Percentiles rank a stretch among this genome's conserved stretches.
phyloP scores from a whole-genome alignment of 192 early-diverging fungal species.

The Fimicolochytrium jonesii region DNA sequence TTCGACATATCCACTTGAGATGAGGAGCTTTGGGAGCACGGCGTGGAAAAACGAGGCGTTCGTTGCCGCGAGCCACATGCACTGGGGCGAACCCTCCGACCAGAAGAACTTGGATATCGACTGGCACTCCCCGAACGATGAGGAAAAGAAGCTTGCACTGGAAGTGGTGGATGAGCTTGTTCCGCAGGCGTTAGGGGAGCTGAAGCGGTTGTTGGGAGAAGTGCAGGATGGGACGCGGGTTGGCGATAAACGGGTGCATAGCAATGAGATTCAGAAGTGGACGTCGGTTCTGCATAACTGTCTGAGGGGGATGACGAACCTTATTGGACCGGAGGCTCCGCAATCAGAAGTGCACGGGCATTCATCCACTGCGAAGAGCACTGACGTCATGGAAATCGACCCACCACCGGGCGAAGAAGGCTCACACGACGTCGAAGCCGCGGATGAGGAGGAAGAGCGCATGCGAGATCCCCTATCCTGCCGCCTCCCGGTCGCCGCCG shows the following conservation, averaged over 20 bases:
- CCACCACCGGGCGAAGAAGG: too few species aligned
- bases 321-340: conserved; percentile 23
- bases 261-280: conserved; percentile 28
- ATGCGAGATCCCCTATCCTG: not conserved
- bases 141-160: conserved; percentile 65
- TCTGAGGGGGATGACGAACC: conserved; percentile 2
- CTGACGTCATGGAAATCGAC: too few species aligned
- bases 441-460: not conserved
- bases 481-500: conserved; percentile 29
- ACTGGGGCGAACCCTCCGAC: conserved; percentile 69
- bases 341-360: too few species aligned
- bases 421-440: too few species aligned
- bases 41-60: conserved; percentile 53
- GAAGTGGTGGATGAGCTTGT: conserved; percentile 53
- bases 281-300: conserved; percentile 10
- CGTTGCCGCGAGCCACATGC: conserved; percentile 55
- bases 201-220: conserved; percentile 2
- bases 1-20: conserved; percentile 57
- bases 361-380: too few species aligned
- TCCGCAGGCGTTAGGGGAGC: not conserved
- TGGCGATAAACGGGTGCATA: conserved; percentile 12
- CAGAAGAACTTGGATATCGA: conserved; percentile 51
- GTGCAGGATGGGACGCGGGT: not conserved
- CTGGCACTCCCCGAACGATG: conserved; percentile 74
- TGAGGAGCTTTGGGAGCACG: conserved; percentile 41